Conservation (phyloP, 2,329 filamentous ascomycete genomes). For the Chrysosporium keratinophilum region DNA sequence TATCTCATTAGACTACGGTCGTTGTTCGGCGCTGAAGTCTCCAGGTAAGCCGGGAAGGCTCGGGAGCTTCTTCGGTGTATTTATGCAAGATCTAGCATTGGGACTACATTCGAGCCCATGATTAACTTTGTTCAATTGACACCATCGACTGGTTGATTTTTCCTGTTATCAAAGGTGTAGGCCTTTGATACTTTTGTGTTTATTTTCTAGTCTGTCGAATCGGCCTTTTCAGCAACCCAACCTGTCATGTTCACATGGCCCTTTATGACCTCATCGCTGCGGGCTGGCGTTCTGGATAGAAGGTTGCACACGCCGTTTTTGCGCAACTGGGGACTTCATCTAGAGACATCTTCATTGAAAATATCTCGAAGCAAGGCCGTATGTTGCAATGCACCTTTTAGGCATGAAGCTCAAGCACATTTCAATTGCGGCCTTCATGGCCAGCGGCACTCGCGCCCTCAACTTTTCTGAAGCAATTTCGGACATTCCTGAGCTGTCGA, state of each 20-base stretch:
- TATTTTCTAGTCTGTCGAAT: background rate
- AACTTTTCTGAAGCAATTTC: constrained; percentile 14
- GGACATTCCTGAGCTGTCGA: constrained; percentile 15
- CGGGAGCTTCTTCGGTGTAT: no score
- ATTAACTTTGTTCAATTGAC: background rate
- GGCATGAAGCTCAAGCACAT: constrained; percentile 6
- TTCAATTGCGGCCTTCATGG: constrained; percentile 10
- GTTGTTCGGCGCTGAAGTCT: no score
- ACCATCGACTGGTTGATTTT: constrained; percentile 19
- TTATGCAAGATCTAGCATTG: background rate
- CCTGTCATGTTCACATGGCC: background rate
- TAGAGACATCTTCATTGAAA: no score
- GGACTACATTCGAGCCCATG: background rate
- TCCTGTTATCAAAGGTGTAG: background rate
- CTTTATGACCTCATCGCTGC: background rate
- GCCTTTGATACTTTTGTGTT: background rate
- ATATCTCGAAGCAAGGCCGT: no score
- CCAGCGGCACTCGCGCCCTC: constrained; percentile 13
- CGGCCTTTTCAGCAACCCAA: background rate
- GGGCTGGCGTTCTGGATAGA: background rate
- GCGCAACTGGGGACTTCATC: background rate
- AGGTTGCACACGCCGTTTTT: background rate
- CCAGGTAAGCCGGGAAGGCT: no score
- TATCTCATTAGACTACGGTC: no score
- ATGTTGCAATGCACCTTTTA: background rate